Evolutionary conservation across 805 yeast species (phyloP), one percentile per base, ranked within the genome.

Genomic region (Brettanomyces naardenensis): DNA sequence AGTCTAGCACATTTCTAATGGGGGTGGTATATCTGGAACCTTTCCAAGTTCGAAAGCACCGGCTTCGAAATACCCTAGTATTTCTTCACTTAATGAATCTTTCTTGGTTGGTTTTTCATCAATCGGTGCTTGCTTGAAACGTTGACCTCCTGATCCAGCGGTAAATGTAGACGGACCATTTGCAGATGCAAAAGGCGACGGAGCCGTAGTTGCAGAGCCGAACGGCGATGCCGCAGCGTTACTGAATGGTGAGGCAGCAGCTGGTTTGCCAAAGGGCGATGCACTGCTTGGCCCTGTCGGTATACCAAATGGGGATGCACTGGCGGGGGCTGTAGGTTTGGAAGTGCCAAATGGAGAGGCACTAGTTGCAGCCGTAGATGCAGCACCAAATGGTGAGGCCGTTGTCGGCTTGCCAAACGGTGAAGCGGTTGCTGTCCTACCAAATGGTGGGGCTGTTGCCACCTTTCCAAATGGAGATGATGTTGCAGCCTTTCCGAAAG

Each of bases 21-120:
- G 88, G 5, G 94, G 92, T 3, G 87, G 77, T 5, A 75, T 48
- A 41, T 81, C 90, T 0, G 94, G 94, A 2, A 83, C 74, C 19
- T 59, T 57, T 0, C 89, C 90, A 23, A 82, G 48, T n/a, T 56
- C 51, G 45, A 83, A 83, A 4, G 42, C 37, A 0, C 51, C 46
- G 1, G 72, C 64, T 43, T 65, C 52, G 53, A 83, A 86, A 18
- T 69, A 68, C 5, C 58, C 62, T 7, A 63, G 34, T 0, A 76
- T 64, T 3, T 50, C 59, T 4, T 68, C 70, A 34, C 71, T 59
- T 3, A 78, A 46, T 3, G 69, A 73, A 0, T 59, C 63, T 4
- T 58, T 48, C 2, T 47, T 35, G 46, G 58, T 40, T 41, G 34
- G 41, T 17, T 51, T 51, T 19, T 53, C 59, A 6, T 36, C 47